Percentiles rank a stretch among this genome's conserved stretches.
Evolutionary conservation across 1,139 yeast species (phyloP).

Genomic region (Suhomyces chickasaworum): DNA sequence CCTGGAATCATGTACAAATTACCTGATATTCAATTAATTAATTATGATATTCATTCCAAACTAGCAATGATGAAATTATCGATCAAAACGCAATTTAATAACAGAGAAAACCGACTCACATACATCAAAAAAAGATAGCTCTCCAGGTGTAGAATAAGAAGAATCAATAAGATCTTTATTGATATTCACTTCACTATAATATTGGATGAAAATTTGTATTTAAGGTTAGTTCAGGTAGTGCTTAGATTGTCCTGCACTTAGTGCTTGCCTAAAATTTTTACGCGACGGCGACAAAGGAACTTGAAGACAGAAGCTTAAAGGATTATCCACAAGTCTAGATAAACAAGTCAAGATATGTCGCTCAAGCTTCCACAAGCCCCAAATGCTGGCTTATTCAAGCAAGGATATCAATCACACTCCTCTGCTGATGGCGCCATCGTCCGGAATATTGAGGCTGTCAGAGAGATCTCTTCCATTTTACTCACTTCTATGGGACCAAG

Average conservation of each 20-base stretch:
- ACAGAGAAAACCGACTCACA: too few species aligned
- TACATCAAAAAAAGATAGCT: too few species aligned
- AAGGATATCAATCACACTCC: conserved; percentile 88
- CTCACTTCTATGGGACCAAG: conserved; percentile 96
- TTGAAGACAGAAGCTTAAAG: not conserved
- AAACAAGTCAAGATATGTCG: conserved; percentile 56
- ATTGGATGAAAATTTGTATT: too few species aligned
- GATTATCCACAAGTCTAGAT: not conserved
- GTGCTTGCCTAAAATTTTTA: conserved; percentile 7
- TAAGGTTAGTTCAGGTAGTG: not conserved
- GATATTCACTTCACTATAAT: too few species aligned
- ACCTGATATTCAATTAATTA: too few species aligned
- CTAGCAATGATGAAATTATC: too few species aligned
- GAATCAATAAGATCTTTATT: too few species aligned
- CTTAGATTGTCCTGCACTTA: conserved; percentile 7
- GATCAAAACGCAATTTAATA: too few species aligned
- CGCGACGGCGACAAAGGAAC: conserved; percentile 10
- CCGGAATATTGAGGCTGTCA: conserved; percentile 89
- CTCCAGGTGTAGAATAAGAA: too few species aligned
- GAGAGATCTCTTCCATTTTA: conserved; percentile 89
- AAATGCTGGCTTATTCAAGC: conserved; percentile 89
- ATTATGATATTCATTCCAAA: too few species aligned
- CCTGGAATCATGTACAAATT: too few species aligned
- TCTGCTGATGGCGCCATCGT: conserved; percentile 93
- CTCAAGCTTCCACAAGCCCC: conserved; percentile 92